Conservation (phyloP, 306 rosid species). For the Quercus suber region DNA sequence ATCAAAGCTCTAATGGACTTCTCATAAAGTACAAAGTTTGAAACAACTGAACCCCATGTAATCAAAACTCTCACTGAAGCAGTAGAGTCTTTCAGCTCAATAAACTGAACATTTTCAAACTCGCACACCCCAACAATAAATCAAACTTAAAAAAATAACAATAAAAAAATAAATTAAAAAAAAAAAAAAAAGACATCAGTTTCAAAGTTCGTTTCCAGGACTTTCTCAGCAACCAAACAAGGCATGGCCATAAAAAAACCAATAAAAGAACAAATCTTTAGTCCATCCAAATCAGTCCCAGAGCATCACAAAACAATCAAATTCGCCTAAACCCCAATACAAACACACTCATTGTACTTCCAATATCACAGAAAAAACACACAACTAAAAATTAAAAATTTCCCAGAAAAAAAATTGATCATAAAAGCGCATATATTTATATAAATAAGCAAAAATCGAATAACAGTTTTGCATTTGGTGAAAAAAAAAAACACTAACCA, state of each 20-base stretch:
- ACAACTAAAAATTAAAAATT: too few relatives aligned
- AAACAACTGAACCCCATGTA: background rate
- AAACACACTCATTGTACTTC: background rate
- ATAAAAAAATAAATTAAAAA: background rate
- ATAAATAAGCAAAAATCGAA: background rate
- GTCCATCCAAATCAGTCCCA: conserved; percentile 12
- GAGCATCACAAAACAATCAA: conserved; percentile 5
- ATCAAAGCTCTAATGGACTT: background rate
- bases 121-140: conserved; percentile 1
- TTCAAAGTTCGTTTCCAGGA: background rate
- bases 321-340: conserved; percentile 30
- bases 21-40: background rate
- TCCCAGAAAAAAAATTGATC: background rate
- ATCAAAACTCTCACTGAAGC: background rate
- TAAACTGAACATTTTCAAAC: background rate
- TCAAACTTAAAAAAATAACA: too few relatives aligned
- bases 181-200: background rate
- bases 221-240: conserved; percentile 1
- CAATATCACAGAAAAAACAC: background rate
- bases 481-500: conserved; percentile 55
- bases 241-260: background rate
- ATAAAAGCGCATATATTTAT: background rate
- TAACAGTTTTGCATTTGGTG: background rate
- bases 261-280: conserved; percentile 9
- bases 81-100: background rate